Evolutionary conservation across 768 basidiomycete species (phyloP), one percentile per base, ranked within the genome.

Genomic region (Leccinum arenicola): DNA sequence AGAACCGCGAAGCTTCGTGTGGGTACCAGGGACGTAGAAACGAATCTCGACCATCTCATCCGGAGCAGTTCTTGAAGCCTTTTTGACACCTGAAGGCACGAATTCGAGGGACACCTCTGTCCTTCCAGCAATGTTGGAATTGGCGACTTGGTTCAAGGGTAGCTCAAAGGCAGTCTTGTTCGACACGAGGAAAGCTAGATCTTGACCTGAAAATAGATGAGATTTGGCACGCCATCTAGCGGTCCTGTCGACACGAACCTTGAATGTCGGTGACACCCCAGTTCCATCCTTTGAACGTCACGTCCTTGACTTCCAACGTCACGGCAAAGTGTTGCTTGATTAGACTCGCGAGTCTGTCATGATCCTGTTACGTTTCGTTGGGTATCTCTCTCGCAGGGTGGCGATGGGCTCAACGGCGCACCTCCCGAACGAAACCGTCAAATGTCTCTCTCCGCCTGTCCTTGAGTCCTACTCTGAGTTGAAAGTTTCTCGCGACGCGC

Each of bases 91-190:
- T 21, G 81, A 76, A 53, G 79, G 75, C 29, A 84, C 78, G 70
- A 98, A 97, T 71, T 99, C 97, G n/a, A 99, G 85, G 0, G 97
- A 94, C n/a, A 99, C 97, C 72, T 99, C 97, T 10, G 93, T 95
- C 61, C 93, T 92, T 21, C 93, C 94, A 12, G 94, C 93, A 66
- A 98, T 98, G 76, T 98, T 98, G 50, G 97, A 97, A 74, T 99
- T 99, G 65, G 92, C 90, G 50, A 98, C 94, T 61, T 87, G 77
- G 35, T 81, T 76, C 35, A 98, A 79, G 5, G 97, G 95, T 7
- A 99, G 80, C 65, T 95, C 93, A 69, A 99, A 98, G 0, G 91
- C 81, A 1, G 88, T 87, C 74, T 88, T 91, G 56, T 91, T 92
- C 3, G 90, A 89, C 4, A 98, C 88, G 40, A 90, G 77, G 74